Evolutionary conservation across 148 eudicot genomes (phyloP), one percentile per base, ranked within the genome.

Genomic region (Fagopyrum esculentum): DNA sequence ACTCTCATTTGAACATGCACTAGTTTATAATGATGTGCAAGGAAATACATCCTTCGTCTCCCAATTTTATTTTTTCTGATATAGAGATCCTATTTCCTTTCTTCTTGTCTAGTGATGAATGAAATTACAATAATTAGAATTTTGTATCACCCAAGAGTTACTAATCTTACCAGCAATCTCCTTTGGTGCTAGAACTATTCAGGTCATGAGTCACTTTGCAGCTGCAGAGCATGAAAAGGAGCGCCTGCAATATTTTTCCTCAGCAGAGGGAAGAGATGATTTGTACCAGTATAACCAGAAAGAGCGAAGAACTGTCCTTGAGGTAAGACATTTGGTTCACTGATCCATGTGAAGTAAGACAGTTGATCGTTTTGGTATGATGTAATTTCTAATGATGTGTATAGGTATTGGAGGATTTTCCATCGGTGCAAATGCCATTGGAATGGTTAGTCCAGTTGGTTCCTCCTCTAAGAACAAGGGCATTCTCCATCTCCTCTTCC

Each of bases 251-350:
- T 91, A 91, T 84, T 93, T 91, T 87, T 85, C 90, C 78, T 91
- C 97, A 4, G 88, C 98, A 55, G 98, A 93, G 83, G 98, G 98
- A 75, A 88, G 98, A 79, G 98, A 93, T 81, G 98, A 93, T 83
- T 66, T 93, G 55, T 91, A 93, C 77, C 88, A 90, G 71, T 93
- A 89, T 78, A 93, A 93, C 85, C 98, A 93, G 80, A 93, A 88
- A 81, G 97, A 93, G 82, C 73, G 97, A 73, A 87, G 98, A 84
- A 88, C 93, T 55, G 97, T 93, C 61, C 84, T 93, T 78, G 98
- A 93, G 93, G 97, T 88, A 35, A 17, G 46, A 6, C 52, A 0
- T 1, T 1, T 35, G 40, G n/a, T 70, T 16, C 10, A 9, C 22
- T 70, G 7, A 43, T 29, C n/a, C 45, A 9, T 35, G 0, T 30